Evolutionary conservation across 306 rosid genomes (phyloP), one percentile per base, ranked within the genome.

Genomic region (Corylus avellana): DNA sequence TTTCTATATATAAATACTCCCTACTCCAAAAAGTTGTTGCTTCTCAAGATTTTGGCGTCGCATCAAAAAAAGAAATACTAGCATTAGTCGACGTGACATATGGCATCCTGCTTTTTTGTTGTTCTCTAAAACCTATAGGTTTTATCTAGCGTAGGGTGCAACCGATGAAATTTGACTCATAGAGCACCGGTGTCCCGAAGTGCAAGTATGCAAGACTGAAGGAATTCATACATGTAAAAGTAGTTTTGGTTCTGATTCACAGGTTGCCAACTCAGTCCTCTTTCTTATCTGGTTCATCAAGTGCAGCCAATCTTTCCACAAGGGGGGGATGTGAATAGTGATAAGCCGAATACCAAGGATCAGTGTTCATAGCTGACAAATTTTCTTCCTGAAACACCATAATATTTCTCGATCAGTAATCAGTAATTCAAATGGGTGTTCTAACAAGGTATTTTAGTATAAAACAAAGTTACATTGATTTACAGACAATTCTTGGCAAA

Each of bases 281-380:
- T 85, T 93, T 91, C 85, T 93, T 86, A 78, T 90, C 96, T 0
- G 87, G 46, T 85, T 61, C 44, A 76, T 93, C 98, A 0, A 93
- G 83, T 14, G 93, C 97, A 44, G 91, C 98, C 91, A 93, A 79
- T 82, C 98, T 87, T 85, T 95, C 97, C 3, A 95, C 96, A 20
- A 95, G 97, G 3, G 99, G 99, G 49, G 98, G 98, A 82, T 95
- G 97, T 55, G 99, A 95, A 73, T 92, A 95, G 92, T 95, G 99
- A 84, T 93, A 95, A 6, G 99, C 98, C 0, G 99, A 95, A 89
- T 85, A 95, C 99, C 98, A 95, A 32, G 97, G 99, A 89, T 92
- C 98, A 11, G 97, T 91, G 56, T 95, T 95, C 99, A 95, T 93
- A 4, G 99, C 97, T 7, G 98, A 95, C 71, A 95, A 84, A 87